Conservation (phyloP, 495 filamentous ascomycete species). For the Trichoderma orchidacearum region DNA sequence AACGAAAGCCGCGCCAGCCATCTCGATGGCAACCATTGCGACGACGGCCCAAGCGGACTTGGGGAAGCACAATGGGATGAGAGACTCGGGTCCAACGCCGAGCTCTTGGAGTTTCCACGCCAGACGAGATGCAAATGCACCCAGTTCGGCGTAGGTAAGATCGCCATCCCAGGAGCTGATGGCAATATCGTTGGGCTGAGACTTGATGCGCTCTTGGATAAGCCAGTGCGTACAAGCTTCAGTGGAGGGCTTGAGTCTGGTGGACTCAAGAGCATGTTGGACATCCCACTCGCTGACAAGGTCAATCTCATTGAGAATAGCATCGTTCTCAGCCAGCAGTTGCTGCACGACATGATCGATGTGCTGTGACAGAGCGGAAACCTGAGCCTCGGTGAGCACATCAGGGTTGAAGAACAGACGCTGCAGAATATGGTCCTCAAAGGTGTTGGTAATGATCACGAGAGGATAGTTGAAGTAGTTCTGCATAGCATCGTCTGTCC, state of each 20-base stretch:
- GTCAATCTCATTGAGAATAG: not conserved
- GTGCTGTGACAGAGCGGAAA: not conserved
- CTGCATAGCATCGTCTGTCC: not conserved
- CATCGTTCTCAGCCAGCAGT: not conserved
- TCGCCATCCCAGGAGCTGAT: slow-evolving; percentile 38
- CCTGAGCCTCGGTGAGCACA: not conserved
- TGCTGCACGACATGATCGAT: not conserved
- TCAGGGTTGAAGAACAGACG: not conserved
- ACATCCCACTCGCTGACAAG: not conserved
- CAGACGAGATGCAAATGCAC: slow-evolving; percentile 25
- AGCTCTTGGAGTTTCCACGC: slow-evolving; percentile 29
- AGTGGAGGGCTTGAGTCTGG: not conserved
- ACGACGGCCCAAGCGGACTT: slow-evolving; percentile 31
- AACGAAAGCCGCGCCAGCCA: slow-evolving; percentile 6
- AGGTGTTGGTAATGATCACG: not conserved
- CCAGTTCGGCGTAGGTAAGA: slow-evolving; percentile 36
- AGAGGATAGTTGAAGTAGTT: slow-evolving; percentile 3
- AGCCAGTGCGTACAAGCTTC: slow-evolving; percentile 13
- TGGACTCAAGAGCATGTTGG: not conserved
- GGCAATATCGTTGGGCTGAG: slow-evolving; percentile 10
- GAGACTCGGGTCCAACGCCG: slow-evolving; percentile 20
- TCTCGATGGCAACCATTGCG: slow-evolving; percentile 31
- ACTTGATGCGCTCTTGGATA: slow-evolving; percentile 7
- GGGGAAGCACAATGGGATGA: slow-evolving; percentile 20
- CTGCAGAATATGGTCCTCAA: not conserved